Percentiles rank a stretch among this genome's conserved stretches.
phyloP scores from a whole-genome alignment of 441 rosid genomes.

The Euphorbia corollata region DNA sequence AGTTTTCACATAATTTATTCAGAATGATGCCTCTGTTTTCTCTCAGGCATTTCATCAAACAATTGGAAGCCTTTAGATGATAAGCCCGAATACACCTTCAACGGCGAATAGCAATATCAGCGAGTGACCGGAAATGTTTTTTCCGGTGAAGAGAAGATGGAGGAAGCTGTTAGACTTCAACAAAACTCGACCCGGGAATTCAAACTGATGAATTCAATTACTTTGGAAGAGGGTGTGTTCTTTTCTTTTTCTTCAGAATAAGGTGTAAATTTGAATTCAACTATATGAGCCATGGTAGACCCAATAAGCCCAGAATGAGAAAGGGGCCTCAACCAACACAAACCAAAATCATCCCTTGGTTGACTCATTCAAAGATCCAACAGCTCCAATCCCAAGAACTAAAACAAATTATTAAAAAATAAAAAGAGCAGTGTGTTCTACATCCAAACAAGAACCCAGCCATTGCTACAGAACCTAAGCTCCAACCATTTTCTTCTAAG shows the following conservation, averaged over 20 bases:
- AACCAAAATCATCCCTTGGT: constrained; percentile 12
- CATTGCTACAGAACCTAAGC: not conserved
- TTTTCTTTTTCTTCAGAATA: too few relatives aligned
- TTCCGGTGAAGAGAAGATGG: not conserved
- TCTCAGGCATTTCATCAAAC: constrained; percentile 27
- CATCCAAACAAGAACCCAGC: constrained; percentile 16
- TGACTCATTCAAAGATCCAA: constrained; percentile 22
- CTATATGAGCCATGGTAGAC: not conserved
- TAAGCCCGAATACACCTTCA: too few relatives aligned
- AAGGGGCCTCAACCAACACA: constrained; percentile 6
- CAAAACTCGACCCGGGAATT: too few relatives aligned
- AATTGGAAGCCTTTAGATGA: constrained; percentile 15
- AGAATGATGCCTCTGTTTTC: not conserved
- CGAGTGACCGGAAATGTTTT: not conserved
- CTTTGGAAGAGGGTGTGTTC: too few relatives aligned
- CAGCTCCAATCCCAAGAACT: constrained; percentile 8
- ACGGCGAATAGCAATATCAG: not conserved
- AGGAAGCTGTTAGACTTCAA: not conserved
- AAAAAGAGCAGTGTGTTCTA: not conserved
- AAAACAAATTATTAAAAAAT: not conserved
- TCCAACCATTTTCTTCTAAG: not conserved
- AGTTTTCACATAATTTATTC: not conserved
- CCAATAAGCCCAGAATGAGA: not conserved
- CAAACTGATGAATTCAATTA: too few relatives aligned
- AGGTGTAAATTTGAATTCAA: not conserved